Evolutionary conservation across 2,329 filamentous ascomycete species (phyloP).

Genomic region (Coniochaeta sp.): DNA sequence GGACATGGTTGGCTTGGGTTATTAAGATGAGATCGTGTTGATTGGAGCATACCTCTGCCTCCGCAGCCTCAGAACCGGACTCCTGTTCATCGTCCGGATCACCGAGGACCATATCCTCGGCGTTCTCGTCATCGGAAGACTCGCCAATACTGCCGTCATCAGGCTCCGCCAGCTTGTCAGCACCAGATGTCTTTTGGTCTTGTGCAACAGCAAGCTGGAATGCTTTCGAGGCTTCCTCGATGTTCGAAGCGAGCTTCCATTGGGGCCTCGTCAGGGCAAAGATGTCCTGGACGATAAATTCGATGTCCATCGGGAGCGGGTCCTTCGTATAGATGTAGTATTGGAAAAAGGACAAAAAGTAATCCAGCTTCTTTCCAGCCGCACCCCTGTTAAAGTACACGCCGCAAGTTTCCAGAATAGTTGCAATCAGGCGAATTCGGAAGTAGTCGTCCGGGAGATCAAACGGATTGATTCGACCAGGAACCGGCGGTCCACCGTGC

Average conservation of each 20-base stretch:
- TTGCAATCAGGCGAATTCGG: constrained; percentile 83
- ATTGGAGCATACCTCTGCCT: constrained; percentile 37
- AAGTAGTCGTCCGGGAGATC: constrained; percentile 95
- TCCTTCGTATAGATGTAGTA: constrained; percentile 94
- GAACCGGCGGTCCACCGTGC: constrained; percentile 76
- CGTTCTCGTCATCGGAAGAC: constrained; percentile 70
- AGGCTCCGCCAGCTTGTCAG: constrained; percentile 60
- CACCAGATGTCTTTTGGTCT: constrained; percentile 74
- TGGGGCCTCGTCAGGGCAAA: constrained; percentile 80
- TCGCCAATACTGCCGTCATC: constrained; percentile 63
- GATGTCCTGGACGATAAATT: constrained; percentile 92
- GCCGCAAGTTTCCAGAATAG: constrained; percentile 87
- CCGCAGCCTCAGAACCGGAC: constrained; percentile 49
- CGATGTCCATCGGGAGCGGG: constrained; percentile 88
- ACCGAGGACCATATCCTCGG: constrained; percentile 55
- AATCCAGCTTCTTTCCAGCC: constrained; percentile 94
- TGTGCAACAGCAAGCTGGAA: constrained; percentile 86
- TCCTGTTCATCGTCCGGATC: constrained; percentile 54
- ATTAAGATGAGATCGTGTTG: neutral
- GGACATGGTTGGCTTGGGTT: constrained; percentile 8
- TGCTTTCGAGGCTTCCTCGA: constrained; percentile 74
- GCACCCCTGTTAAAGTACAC: constrained; percentile 92
- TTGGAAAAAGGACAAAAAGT: constrained; percentile 93
- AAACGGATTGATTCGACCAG: constrained; percentile 67
- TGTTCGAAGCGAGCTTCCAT: constrained; percentile 77